Evolutionary conservation across 495 filamentous ascomycete genomes (phyloP).

Genomic region (Aspergillus sclerotiicarbonarius): DNA sequence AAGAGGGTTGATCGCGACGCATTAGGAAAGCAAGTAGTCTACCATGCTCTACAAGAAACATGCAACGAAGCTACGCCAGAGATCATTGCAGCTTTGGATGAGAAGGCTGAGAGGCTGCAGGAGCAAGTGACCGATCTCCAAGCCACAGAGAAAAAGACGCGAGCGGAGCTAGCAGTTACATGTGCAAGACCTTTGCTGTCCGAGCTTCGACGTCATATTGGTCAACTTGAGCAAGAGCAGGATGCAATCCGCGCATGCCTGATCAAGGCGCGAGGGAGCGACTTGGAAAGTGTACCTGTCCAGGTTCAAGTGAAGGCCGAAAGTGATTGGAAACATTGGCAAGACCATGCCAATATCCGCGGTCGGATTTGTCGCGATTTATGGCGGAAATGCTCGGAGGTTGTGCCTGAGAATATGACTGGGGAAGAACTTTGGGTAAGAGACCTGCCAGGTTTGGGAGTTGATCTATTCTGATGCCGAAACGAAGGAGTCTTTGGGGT

Average conservation of each 20-base stretch:
- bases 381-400: conserved; percentile 48
- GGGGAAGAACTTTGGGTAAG: conserved; percentile 53
- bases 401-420: conserved; percentile 45
- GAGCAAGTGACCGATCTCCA: conserved; percentile 47
- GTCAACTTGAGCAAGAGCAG: conserved; percentile 46
- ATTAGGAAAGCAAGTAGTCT: conserved; percentile 62
- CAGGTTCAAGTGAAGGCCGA: conserved; percentile 50
- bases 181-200: conserved; percentile 50
- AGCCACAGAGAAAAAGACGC: conserved; percentile 50
- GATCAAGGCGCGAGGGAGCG: conserved; percentile 27
- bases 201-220: conserved; percentile 48
- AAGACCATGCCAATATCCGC: conserved; percentile 40
- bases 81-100: conserved; percentile 44
- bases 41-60: conserved; percentile 57
- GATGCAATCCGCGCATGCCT: conserved; percentile 40
- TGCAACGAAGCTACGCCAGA: conserved; percentile 45
- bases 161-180: conserved; percentile 46
- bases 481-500: conserved; percentile 16
- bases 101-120: conserved; percentile 50
- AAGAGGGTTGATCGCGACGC: not conserved
- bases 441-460: not conserved
- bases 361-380: conserved; percentile 52
- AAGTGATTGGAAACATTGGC: conserved; percentile 53
- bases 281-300: conserved; percentile 36
- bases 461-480: conserved; percentile 3